These are phyloP conservation scores for Metarhizium album DNA, from an alignment of 2,329 filamentous ascomycete species.

Conservation along the genomic window DNA sequence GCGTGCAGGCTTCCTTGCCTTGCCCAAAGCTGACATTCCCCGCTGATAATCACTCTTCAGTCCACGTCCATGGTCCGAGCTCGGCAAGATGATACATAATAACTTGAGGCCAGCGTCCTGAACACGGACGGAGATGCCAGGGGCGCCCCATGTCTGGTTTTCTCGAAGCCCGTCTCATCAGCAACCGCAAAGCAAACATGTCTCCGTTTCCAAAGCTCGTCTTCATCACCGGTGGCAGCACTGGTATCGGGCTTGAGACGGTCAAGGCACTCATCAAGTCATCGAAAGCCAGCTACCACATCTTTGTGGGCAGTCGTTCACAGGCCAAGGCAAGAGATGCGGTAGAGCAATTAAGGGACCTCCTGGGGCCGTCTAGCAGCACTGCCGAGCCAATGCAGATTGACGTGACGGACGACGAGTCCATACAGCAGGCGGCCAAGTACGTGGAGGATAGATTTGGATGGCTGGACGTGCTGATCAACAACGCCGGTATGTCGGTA, in stretches of 20 bases:
- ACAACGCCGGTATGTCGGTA: slow-evolving; percentile 39
- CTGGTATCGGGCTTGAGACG: slow-evolving; percentile 47
- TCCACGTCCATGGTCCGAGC: too few species aligned
- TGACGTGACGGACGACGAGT: slow-evolving; percentile 42
- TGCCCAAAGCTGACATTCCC: too few species aligned
- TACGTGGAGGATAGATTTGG: slow-evolving; percentile 30
- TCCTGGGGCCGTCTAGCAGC: slow-evolving; percentile 29
- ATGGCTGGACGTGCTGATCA: slow-evolving; percentile 41
- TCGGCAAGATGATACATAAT: too few species aligned
- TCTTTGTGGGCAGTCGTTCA: slow-evolving; percentile 44
- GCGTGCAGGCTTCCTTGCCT: too few species aligned
- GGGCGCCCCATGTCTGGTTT: too few species aligned
- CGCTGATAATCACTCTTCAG: too few species aligned
- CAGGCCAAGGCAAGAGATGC: slow-evolving; percentile 31
- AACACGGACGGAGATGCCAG: too few species aligned
- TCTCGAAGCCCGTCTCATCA: too few species aligned
- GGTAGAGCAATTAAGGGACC: slow-evolving; percentile 30
- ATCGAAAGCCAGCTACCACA: slow-evolving; percentile 32
- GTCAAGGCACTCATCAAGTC: slow-evolving; percentile 43
- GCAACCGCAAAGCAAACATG: too few species aligned
- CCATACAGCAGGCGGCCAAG: slow-evolving; percentile 35
- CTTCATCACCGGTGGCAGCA: slow-evolving; percentile 52
- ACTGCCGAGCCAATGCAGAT: slow-evolving; percentile 36
- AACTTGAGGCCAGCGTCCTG: too few species aligned
- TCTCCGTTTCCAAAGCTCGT: slow-evolving; percentile 24